Conservation (phyloP, 305 asterid genomes). For the Fraxinus sp. region DNA sequence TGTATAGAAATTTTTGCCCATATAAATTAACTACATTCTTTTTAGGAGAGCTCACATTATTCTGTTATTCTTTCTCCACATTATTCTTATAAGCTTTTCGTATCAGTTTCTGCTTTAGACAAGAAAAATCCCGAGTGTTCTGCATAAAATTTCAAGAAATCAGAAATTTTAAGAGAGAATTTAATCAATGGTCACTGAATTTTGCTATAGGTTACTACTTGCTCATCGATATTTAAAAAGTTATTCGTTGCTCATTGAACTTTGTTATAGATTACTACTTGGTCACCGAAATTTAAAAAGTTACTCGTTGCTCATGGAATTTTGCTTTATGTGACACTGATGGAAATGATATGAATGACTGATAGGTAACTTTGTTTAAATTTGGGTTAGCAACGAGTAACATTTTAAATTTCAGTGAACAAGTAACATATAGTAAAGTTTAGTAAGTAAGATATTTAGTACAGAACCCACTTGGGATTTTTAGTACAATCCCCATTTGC, state of each 20-base stretch:
- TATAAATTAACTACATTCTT: background rate
- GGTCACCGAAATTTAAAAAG: background rate
- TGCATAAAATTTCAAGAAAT: background rate
- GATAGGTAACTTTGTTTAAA: background rate
- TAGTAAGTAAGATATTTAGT: too few relatives aligned
- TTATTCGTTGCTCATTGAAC: too few relatives aligned
- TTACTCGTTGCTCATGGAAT: background rate
- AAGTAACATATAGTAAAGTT: background rate
- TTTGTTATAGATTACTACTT: too few relatives aligned
- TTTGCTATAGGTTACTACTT: too few relatives aligned
- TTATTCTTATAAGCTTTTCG: background rate
- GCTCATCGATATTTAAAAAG: too few relatives aligned
- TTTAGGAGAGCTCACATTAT: background rate
- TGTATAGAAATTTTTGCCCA: background rate
- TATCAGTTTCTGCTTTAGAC: constrained; percentile 1
- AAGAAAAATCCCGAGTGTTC: constrained; percentile 10
- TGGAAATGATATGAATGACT: too few relatives aligned
- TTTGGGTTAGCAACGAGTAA: background rate
- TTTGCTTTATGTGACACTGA: background rate
- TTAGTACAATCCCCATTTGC: background rate
- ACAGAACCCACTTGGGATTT: too few relatives aligned
- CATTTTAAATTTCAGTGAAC: background rate
- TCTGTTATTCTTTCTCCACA: constrained; percentile 24
- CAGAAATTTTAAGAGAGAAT: background rate
- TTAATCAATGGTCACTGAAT: too few relatives aligned